phyloP scores from a whole-genome alignment of 352 stramenopile genomes.

The Phytopythium aichiense region DNA sequence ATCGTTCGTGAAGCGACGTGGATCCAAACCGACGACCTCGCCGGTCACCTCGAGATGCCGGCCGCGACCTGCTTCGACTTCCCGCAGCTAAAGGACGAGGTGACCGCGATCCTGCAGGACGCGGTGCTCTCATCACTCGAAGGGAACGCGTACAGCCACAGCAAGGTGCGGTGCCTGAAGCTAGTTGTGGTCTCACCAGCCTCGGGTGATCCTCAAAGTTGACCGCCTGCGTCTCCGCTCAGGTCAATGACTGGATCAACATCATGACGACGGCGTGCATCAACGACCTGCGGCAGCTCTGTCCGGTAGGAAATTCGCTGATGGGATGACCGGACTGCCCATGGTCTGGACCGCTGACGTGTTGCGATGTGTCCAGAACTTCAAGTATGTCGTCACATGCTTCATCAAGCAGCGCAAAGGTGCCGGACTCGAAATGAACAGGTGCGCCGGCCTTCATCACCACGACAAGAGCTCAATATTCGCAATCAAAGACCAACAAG shows the following conservation, averaged over 20 bases:
- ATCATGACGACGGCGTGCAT: conserved; percentile 59
- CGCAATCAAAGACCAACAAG: no score
- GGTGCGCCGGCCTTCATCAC: conserved; percentile 12
- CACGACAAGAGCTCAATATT: no score
- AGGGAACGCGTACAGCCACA: conserved; percentile 75
- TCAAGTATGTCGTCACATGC: conserved; percentile 83
- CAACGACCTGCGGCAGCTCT: conserved; percentile 63
- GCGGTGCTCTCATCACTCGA: conserved; percentile 68
- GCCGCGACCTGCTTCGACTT: conserved; percentile 61
- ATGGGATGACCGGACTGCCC: neutral
- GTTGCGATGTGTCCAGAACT: conserved; percentile 37
- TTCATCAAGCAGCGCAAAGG: conserved; percentile 64
- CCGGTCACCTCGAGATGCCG: conserved; percentile 15
- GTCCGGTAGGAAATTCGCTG: conserved; percentile 24
- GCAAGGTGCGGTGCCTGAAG: conserved; percentile 32
- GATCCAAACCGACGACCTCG: neutral
- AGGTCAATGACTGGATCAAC: conserved; percentile 74
- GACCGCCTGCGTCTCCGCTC: neutral
- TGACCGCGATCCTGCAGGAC: conserved; percentile 70
- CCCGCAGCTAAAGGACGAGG: conserved; percentile 65
- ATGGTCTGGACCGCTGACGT: no score
- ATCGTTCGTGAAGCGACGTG: neutral
- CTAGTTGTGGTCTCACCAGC: no score
- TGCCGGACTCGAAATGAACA: conserved; percentile 54
- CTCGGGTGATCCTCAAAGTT: no score